Conservation (phyloP, 2,329 filamentous ascomycete genomes). For the Claviceps africana region DNA sequence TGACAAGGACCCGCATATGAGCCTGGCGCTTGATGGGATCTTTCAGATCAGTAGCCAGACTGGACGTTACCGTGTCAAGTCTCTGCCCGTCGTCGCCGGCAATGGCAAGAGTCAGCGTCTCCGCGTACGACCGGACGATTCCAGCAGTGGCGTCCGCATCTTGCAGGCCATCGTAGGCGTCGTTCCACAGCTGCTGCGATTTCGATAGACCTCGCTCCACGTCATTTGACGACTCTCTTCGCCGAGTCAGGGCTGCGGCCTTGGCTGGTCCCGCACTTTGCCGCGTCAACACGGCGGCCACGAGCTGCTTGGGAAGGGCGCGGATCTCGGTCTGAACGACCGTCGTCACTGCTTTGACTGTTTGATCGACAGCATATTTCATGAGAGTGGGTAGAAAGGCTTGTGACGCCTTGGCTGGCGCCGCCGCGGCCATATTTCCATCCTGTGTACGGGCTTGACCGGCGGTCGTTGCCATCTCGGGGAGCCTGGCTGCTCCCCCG, state of each 20-base stretch:
- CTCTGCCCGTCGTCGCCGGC: conserved; percentile 3
- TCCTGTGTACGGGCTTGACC: conserved; percentile 2
- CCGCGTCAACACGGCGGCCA: conserved; percentile 4
- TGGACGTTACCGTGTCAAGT: not conserved
- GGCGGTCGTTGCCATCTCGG: conserved; percentile 1
- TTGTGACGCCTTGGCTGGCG: not conserved
- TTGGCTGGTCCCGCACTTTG: not conserved
- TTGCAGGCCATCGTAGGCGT: conserved; percentile 6
- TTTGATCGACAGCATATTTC: conserved; percentile 7
- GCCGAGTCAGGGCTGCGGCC: not conserved
- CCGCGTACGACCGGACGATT: conserved; percentile 6
- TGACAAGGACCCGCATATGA: conserved; percentile 7
- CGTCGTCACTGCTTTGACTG: conserved; percentile 5
- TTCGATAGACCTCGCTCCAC: conserved; percentile 2
- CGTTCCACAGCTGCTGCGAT: conserved; percentile 7
- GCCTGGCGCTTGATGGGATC: conserved; percentile 7
- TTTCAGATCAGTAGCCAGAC: conserved; percentile 3
- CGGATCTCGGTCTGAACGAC: conserved; percentile 6
- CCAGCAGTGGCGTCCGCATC: conserved; percentile 3
- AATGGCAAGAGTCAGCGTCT: conserved; percentile 6
- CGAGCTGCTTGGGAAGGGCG: conserved; percentile 5
- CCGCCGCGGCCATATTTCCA: not conserved
- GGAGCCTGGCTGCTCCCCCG: not conserved
- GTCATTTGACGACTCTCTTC: not conserved
- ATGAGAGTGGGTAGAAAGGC: conserved; percentile 4